Evolutionary conservation across 139 green algal genomes (phyloP), one percentile per base, ranked within the genome.

Genomic region (Picochlorum sp.): DNA sequence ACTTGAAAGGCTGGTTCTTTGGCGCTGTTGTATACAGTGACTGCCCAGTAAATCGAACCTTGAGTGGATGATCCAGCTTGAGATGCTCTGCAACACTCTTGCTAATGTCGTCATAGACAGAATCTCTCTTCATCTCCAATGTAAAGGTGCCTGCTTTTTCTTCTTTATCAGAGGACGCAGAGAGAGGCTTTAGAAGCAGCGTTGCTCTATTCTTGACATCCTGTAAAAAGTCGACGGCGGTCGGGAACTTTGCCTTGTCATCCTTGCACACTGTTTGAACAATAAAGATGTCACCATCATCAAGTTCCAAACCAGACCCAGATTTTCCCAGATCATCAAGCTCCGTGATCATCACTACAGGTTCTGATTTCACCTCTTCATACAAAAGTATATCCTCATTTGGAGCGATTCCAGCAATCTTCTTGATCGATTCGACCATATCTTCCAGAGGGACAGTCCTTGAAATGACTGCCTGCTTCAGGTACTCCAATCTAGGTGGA

Each of bases 281-380:
- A 54, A 84, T 70, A 8, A 97, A 59, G 60, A 97, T 95, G 75
- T 97, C 91, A 3, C 91, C 91, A 56, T 92, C 61, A 73, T 96
- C 77, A 23, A 96, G 76, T 10, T 50, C 44, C 30, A 85, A 73
- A 10, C 45, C 67, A 13, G 30, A 24, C 14, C 13, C 21, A 23
- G 56, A 28, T 21, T 23, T 45, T 7, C n/a, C 30, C 9, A 34
- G 45, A 41, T 41, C 34, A 3, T 75, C 23, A 16, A 90, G 56
- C 8, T 24, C 2, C 7, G 90, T 75, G 23, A 88, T 80, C 80
- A 92, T 90, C 24, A 97, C 77, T 8, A 45, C 69, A 3, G 91
- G 91, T 52, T 94, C 82, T 62, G 78, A 90, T 77, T 96, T 96
- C 31, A 98, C 77, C 79, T 98, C 92, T 83, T 98, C 90, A 45